phyloP scores from a whole-genome alignment of 139 green algal genomes.

The Yamagishiella unicocca region DNA sequence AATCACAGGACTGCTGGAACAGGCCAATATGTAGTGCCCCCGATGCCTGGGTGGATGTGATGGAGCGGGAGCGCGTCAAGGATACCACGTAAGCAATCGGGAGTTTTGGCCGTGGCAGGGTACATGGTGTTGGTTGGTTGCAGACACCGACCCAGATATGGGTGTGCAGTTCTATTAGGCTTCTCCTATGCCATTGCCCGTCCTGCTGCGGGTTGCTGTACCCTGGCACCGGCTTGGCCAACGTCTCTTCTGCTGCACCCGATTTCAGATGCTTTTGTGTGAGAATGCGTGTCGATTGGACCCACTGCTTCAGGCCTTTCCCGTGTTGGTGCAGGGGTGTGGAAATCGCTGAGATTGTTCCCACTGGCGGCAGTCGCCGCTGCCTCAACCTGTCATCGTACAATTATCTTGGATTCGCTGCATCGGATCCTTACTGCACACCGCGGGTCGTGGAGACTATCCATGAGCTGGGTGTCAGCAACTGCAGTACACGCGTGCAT shows the following conservation, averaged over 20 bases:
- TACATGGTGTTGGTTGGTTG: too few species aligned
- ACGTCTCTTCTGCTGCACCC: too few species aligned
- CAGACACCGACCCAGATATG: too few species aligned
- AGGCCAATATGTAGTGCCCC: conserved; percentile 92
- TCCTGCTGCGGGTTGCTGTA: too few species aligned
- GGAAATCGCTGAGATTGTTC: conserved; percentile 61
- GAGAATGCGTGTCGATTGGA: too few species aligned
- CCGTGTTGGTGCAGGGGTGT: conserved; percentile 1
- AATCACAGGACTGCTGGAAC: conserved; percentile 94
- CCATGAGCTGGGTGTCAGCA: conserved; percentile 69
- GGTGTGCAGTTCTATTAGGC: too few species aligned
- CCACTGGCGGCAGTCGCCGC: conserved; percentile 68
- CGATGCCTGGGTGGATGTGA: conserved; percentile 92
- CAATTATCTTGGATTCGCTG: conserved; percentile 99
- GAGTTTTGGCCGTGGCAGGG: too few species aligned
- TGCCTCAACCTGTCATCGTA: conserved; percentile 98
- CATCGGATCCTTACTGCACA: conserved; percentile 95
- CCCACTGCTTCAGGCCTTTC: neutral
- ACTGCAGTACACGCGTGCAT: conserved; percentile 75
- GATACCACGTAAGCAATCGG: conserved; percentile 55
- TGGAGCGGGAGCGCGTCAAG: conserved; percentile 78
- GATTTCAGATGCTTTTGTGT: too few species aligned
- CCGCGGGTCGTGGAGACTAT: conserved; percentile 82
- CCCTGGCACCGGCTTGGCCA: too few species aligned
- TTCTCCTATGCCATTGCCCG: too few species aligned